Conservation (phyloP, 2,329 filamentous ascomycete genomes). For the Colletotrichum gloeosporioides region DNA sequence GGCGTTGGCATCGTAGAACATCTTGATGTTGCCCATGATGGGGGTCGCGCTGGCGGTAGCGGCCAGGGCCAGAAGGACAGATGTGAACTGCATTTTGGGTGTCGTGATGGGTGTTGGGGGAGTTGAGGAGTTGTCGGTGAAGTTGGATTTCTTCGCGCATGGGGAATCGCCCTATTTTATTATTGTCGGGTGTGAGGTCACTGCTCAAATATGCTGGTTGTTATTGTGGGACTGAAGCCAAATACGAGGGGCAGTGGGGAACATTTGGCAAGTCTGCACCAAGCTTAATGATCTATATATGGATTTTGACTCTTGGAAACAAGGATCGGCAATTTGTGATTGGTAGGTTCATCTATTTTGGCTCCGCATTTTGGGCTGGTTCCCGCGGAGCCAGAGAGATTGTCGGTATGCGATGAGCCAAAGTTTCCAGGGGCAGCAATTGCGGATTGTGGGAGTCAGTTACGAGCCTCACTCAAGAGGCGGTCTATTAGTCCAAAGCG, state of each 20-base stretch:
- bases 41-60: not conserved
- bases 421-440: not conserved
- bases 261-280: not conserved
- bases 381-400: not conserved
- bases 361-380: not conserved
- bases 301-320: not conserved
- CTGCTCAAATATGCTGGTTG: not conserved
- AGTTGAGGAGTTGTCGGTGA: not conserved
- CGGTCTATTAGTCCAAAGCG: not conserved
- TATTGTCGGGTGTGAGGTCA: not conserved
- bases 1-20: slow-evolving; percentile 5
- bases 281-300: not conserved
- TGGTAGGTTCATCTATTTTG: not conserved
- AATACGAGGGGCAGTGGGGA: not conserved
- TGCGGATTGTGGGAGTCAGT: not conserved
- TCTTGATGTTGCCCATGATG: slow-evolving; percentile 11
- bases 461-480: not conserved
- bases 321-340: not conserved
- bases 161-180: not conserved
- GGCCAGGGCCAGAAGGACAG: slow-evolving; percentile 2
- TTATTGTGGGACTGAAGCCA: not conserved
- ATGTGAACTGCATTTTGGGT: not conserved
- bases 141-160: rapidly evolving
- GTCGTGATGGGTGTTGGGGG: not conserved
- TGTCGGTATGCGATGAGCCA: not conserved